Evolutionary conservation across 192 early-diverging fungal species (phyloP), one percentile per base, ranked within the genome.

Genomic region (Coemansia sp.): DNA sequence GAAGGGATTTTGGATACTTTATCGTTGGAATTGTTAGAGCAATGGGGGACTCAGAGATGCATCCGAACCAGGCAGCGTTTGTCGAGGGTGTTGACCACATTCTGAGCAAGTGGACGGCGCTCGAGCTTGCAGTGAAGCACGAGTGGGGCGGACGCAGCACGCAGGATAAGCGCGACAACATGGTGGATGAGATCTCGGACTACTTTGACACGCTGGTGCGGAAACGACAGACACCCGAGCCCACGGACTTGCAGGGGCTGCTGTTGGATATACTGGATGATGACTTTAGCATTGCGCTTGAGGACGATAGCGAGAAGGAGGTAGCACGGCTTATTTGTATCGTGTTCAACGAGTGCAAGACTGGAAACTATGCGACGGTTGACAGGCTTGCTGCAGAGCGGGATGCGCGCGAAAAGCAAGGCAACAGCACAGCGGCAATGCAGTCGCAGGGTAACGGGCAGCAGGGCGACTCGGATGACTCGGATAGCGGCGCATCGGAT

Each of bases 141-240:
- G 78, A 78, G 35, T 89, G 87, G 87, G 87, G 87, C 41, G 87
- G 86, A 32, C 64, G 60, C 5, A 79, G 82, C 22, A 81, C 83
- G 6, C 57, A 31, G n/a, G 83, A 81, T n/a, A 89, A 89, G 66
- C 75, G 84, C 35, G 84, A 82, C 15, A 79, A 81, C 76, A 73
- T 89, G 62, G 73, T 86, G 6, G 81, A 83, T 49, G 70, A 80
- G 29, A 69, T 89, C 23, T 75, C 83, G 11, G 82, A 84, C 32
- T 75, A 83, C 50, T 87, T 87, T 70, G 77, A 79, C 48, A 62
- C 73, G 43, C 28, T 46, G 14, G 62, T 44, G 22, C 27, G 35
- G 17, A 58, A 57, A 36, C 64, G 63, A 8, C 20, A 47, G 50
- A 38, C 27, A n/a, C 54, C 72, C 7, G 74, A 77, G 45, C 51